Evolutionary conservation across 306 rosid species (phyloP).

Genomic region (Ochetophila trinervis): DNA sequence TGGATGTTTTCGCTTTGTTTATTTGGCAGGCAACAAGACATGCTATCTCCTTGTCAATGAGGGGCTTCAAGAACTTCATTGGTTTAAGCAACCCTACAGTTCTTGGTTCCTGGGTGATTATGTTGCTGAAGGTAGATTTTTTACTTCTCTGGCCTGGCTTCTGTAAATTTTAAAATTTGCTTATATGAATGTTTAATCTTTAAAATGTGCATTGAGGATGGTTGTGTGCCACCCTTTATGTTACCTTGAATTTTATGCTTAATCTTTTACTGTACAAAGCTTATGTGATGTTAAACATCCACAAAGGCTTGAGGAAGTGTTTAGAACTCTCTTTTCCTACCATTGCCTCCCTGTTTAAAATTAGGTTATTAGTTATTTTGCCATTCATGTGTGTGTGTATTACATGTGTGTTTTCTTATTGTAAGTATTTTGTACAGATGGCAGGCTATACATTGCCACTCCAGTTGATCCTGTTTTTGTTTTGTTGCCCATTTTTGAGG

Average conservation of each 20-base stretch:
- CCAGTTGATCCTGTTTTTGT: conserved; percentile 88
- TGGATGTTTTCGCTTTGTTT: conserved; percentile 6
- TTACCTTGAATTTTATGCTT: neutral
- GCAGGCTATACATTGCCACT: conserved; percentile 70
- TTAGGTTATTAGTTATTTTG: neutral
- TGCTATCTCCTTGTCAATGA: conserved; percentile 64
- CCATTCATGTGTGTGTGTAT: neutral
- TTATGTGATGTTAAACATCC: too few species aligned
- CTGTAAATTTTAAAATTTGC: neutral
- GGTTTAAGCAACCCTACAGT: conserved; percentile 79
- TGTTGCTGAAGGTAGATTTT: conserved; percentile 58
- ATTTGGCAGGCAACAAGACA: conserved; percentile 52
- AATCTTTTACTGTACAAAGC: neutral
- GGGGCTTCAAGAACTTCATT: conserved; percentile 73
- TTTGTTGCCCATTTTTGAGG: conserved; percentile 71
- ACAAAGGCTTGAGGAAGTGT: too few species aligned
- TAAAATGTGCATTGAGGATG: neutral
- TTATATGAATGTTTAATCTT: conserved; percentile 4
- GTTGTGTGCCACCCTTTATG: neutral
- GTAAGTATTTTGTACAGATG: conserved; percentile 46
- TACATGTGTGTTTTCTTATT: neutral
- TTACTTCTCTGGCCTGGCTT: neutral
- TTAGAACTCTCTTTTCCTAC: too few species aligned
- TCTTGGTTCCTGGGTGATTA: conserved; percentile 97
- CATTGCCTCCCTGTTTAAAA: neutral